Base-by-base conservation (phyloP, 176 grass and related monocot genomes). In the Calamus simplicifolius region DNA sequence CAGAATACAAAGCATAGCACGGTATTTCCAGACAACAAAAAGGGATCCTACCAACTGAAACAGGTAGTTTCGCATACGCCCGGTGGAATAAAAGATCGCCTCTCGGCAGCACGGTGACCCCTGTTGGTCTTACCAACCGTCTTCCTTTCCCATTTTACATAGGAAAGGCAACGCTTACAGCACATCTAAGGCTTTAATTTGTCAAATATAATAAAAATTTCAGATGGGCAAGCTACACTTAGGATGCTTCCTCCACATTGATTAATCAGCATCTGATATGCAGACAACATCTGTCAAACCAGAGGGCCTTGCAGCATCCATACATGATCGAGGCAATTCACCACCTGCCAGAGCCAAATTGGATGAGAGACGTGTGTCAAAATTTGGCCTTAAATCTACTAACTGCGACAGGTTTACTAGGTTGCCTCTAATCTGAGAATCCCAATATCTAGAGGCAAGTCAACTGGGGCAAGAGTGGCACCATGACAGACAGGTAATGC, bases 201-300 rank as follows among this genome's bases (percentile, higher is more conserved):
- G 35, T 43, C 12, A 43, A 43, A 43, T 43, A 12, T 43, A 43
- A 43, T 43, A 43, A 7, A 12, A 43, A 3, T 13, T 43, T 13
- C 8, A 2, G 35, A 43, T 43, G 35, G 5, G 35, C 35, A 43
- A 12, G 35, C 12, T 43, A 8, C 35, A 43, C 10, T 43, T 8
- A 43, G 35, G 35, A 43, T 43, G 35, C 8, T 13, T 43, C 35
- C 17, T 52, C 16, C 16, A 29, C 48, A 51, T 2, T 19, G 16
- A 18, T 65, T 29, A 55, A 5, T 68, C 65, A 35, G 56, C 65
- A 43, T 68, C 65, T 56, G 65, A 68, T 55, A 68, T 55, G 52
- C 65, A 68, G 4, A 68, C 65, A n/a, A 56, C 52, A 30, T 25
- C 51, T 16, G 51, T 16, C 2, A n/a, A 31, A 38, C 18, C 8